Base-by-base conservation (phyloP, 495 filamentous ascomycete species). In the Aspergillus affinis region DNA sequence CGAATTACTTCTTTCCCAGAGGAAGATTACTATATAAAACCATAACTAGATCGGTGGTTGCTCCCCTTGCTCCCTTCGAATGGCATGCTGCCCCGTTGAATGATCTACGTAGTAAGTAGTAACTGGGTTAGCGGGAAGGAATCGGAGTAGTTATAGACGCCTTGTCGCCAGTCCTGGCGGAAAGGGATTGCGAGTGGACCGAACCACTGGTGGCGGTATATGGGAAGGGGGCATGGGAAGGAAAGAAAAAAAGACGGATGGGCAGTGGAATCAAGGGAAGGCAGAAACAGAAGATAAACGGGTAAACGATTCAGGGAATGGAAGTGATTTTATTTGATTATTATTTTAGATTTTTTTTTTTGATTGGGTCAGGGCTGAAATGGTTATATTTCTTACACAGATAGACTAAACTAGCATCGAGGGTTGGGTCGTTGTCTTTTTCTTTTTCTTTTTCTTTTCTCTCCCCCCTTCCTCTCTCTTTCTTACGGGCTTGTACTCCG, bases 161-260 rank as follows among this genome's bases (percentile, higher is more conserved):
- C 46, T 47, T 58, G 55, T 49, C 45, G 54, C 26, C 59, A 55
- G 58, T 58, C 19, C 58, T 59, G 55, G 46, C 30, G 52, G 47
- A 63, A 58, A 64, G 61, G 61, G 49, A 65, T 61, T 67, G 55
- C 64, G 6, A 15, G 65, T 68, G 65, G 65, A 61, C 60, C 65
- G 62, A 61, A 55, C 60, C 55, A 64, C 59, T 49, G 59, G 61
- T 55, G 55, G 30, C 13, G 54, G 13, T 48, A 7, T 49, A 26
- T 49, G 6, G 21, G 3, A 15, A n/a, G 36, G 18, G n/a, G n/a
- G 21, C 13, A 49, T 29, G 50, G 15, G 44, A 51, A 51, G 36
- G 50, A 19, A 23, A 44, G 29, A 44, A 29, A 27, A 15, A 44
- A 30, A 6, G 20, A 45, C 27, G 20, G 41, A 53, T 7, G 44